A percentile compares a stretch with the other conserved stretches of the same genome.
Evolutionary conservation across 2,329 filamentous ascomycete species (phyloP).

Genomic region (Cadophora sp.): DNA sequence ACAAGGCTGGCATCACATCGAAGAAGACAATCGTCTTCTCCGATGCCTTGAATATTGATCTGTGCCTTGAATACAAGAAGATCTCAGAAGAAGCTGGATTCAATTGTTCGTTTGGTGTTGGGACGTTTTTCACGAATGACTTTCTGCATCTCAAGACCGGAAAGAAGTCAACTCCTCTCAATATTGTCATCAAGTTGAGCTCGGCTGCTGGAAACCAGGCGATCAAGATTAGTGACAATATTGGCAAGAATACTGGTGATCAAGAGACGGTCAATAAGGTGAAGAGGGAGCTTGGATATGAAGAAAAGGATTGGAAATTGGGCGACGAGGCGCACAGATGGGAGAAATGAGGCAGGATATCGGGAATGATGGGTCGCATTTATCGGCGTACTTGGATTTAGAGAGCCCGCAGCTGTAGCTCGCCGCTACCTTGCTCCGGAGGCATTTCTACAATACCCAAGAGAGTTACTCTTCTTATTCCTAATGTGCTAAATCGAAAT

Average conservation of each 20-base stretch:
- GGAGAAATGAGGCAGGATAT: conserved; percentile 59
- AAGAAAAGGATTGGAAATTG: conserved; percentile 81
- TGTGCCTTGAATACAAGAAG: conserved; percentile 88
- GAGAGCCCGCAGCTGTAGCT: conserved; percentile 1
- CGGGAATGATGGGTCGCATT: background rate
- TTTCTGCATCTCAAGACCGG: conserved; percentile 75
- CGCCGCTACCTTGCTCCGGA: background rate
- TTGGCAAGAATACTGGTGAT: conserved; percentile 91
- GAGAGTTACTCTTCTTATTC: background rate
- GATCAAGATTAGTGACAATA: conserved; percentile 91
- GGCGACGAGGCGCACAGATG: conserved; percentile 87
- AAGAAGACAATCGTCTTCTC: conserved; percentile 95
- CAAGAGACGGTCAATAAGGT: conserved; percentile 78
- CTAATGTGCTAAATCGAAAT: background rate
- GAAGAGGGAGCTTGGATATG: conserved; percentile 85
- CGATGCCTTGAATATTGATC: conserved; percentile 90
- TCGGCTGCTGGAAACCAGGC: conserved; percentile 82
- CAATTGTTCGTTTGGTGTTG: conserved; percentile 88
- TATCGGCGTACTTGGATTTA: background rate
- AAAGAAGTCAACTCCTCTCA: conserved; percentile 87
- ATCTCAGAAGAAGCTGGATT: conserved; percentile 83
- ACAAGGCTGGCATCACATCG: conserved; percentile 67
- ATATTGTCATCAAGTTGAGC: conserved; percentile 97
- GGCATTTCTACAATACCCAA: conserved; percentile 15
- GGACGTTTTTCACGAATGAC: conserved; percentile 96